Evolutionary conservation across 495 filamentous ascomycete genomes (phyloP), one percentile per base, ranked within the genome.

Genomic region (Lasiosphaeria miniovina): DNA sequence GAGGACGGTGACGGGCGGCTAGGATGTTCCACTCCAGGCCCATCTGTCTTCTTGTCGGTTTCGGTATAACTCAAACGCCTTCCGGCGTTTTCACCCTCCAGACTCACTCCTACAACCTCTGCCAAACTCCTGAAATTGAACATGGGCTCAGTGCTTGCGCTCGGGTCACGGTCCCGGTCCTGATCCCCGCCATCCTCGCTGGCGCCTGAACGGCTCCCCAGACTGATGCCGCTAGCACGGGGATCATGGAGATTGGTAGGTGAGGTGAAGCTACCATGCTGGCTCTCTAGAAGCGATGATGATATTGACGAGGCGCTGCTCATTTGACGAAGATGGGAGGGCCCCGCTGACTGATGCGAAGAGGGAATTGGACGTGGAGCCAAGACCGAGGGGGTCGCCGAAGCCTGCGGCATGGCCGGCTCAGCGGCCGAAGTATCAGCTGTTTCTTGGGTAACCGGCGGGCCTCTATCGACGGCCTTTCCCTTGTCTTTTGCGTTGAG

Each of bases 81-180:
- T 1, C 68, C 71, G 9, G 71, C 71, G 36, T 74, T 54, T 51
- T 72, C 70, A 8, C 71, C 73, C 15, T 81, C 77, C n/a, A 80
- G 64, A 4, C 71, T 74, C 9, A 80, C 75, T 14, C 87, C 90
- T 55, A 96, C 91, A 66, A 96, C 88, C 59, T 88, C 90, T 4
- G 90, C 90, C 33, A 97, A 77, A 63, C 91, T 96, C 55, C 89
- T 79, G 65, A 97, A 96, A 71, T 95, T 96, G 75, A 96, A 93
- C 84, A 96, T 85, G 3, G 90, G 84, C 65, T 96, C 93, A 0
- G 77, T 71, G 50, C 83, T 81, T 2, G 81, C 74, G 61, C 77
- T 82, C 7, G 80, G 82, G 54, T 77, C 75, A 24, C 73, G 64
- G 12, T 74, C 76, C 0, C 74, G 62, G 6, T 75, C 69, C 9